Conservation (phyloP, 257 asterid genomes). For the Solanum microdontum region DNA sequence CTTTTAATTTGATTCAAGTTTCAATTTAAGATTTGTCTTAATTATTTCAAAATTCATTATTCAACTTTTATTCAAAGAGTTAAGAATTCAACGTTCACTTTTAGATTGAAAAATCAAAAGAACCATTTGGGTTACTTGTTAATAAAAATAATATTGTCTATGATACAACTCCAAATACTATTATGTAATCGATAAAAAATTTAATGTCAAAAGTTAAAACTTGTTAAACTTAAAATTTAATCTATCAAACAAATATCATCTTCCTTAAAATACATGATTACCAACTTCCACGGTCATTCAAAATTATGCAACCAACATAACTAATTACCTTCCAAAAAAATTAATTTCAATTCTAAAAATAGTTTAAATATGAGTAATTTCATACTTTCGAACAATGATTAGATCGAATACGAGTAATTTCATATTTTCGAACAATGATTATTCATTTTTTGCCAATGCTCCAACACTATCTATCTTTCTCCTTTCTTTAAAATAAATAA, state of each 20-base stretch:
- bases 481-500: neutral
- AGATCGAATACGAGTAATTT: too few species aligned
- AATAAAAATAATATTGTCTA: too few species aligned
- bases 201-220: neutral
- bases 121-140: neutral
- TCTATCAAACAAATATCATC: neutral
- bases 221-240: neutral
- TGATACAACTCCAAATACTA: neutral
- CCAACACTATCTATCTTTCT: neutral
- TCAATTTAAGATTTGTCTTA: neutral
- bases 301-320: too few species aligned
- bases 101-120: neutral
- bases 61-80: neutral
- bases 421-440: too few species aligned
- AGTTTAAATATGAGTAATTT: too few species aligned
- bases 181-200: too few species aligned
- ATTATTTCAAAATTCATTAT: neutral
- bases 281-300: neutral
- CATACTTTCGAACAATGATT: too few species aligned
- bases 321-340: too few species aligned
- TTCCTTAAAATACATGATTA: neutral
- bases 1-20: neutral
- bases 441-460: neutral
- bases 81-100: neutral
- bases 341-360: too few species aligned